Evolutionary conservation across 805 yeast genomes (phyloP).

Genomic region (Pichia heedii): DNA sequence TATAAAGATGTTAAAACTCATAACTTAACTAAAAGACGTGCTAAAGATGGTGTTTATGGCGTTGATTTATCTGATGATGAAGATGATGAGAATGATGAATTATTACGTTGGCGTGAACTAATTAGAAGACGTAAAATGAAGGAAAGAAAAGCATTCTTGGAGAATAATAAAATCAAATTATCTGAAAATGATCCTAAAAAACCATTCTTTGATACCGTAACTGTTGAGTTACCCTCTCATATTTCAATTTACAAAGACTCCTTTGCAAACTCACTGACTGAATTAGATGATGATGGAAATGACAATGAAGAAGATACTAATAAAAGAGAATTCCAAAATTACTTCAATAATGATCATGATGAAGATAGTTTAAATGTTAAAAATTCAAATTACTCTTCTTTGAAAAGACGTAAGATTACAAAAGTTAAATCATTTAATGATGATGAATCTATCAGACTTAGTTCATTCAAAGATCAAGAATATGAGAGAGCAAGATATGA

Average conservation of each 20-base stretch:
- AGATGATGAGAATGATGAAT: constrained; percentile 33
- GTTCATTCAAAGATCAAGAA: constrained; percentile 10
- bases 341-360: constrained; percentile 13
- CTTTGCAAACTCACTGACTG: constrained; percentile 6
- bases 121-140: constrained; percentile 8
- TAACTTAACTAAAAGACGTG: constrained; percentile 50
- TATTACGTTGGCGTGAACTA: constrained; percentile 3
- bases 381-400: constrained; percentile 5
- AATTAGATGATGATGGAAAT: constrained; percentile 17
- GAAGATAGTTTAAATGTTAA: constrained; percentile 19
- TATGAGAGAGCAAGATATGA: constrained; percentile 3
- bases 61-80: constrained; percentile 70
- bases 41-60: constrained; percentile 42
- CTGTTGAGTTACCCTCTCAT: constrained; percentile 10
- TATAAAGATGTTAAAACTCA: constrained; percentile 68
- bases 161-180: constrained; percentile 19
- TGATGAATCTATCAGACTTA: constrained; percentile 7
- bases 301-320: constrained; percentile 17
- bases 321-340: background rate
- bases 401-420: constrained; percentile 12
- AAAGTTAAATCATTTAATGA: constrained; percentile 1
- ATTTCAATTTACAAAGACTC: constrained; percentile 8
- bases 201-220: constrained; percentile 13
- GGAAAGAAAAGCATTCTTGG: constrained; percentile 35
- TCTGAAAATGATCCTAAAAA: constrained; percentile 10